Evolutionary conservation across 768 basidiomycete genomes (phyloP).

Genomic region (Hygrocybe coccinea): DNA sequence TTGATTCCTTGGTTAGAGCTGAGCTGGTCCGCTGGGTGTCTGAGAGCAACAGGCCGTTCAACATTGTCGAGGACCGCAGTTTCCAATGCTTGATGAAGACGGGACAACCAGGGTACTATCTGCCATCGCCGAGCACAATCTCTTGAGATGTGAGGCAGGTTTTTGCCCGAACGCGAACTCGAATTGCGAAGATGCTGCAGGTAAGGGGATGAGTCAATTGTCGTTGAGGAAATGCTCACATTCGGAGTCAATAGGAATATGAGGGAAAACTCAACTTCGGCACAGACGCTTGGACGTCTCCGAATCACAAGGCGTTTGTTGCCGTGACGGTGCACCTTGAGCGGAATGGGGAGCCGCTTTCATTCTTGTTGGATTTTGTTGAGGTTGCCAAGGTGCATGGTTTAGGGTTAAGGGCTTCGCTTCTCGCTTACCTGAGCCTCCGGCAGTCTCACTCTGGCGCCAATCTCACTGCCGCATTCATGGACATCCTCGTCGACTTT

Average conservation of each 20-base stretch:
- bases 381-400: not conserved
- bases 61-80: too few relatives aligned
- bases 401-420: not conserved
- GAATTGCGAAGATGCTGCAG: conserved; percentile 29
- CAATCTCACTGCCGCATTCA: conserved; percentile 32
- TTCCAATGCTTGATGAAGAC: too few relatives aligned
- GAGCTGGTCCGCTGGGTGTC: conserved; percentile 35
- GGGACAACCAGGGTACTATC: conserved; percentile 28
- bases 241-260: conserved; percentile 20
- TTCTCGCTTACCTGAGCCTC: not conserved
- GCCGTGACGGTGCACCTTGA: conserved; percentile 29
- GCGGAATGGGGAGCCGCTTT: conserved; percentile 21
- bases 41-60: conserved; percentile 26
- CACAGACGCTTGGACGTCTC: conserved; percentile 11
- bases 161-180: conserved; percentile 17
- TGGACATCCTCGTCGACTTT: conserved; percentile 30
- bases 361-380: conserved; percentile 33
- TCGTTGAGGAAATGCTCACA: conserved; percentile 9
- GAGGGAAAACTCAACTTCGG: conserved; percentile 28
- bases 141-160: conserved; percentile 29
- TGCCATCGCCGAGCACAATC: conserved; percentile 33
- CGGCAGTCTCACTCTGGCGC: conserved; percentile 29
- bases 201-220: conserved; percentile 13
- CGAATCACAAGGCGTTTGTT: conserved; percentile 10
- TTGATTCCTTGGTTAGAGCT: conserved; percentile 13